Conservation (phyloP, 805 yeast species). For the Cyberlindnera mrakii region DNA sequence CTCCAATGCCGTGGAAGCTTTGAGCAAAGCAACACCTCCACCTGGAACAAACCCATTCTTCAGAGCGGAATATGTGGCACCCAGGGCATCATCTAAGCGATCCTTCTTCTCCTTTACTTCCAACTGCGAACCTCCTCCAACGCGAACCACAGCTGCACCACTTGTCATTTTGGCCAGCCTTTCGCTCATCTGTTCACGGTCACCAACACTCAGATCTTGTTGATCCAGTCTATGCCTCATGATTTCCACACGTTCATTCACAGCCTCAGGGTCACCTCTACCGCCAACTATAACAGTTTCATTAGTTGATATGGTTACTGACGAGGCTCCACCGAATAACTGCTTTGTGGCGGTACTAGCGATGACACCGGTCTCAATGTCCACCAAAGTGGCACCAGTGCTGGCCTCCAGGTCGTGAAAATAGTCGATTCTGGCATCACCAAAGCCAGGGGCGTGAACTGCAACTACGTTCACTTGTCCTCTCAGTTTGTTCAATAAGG, state of each 20-base stretch:
- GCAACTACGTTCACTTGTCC: constrained; percentile 98
- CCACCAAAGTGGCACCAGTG: constrained; percentile 81
- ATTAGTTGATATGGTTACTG: constrained; percentile 89
- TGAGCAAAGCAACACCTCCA: constrained; percentile 97
- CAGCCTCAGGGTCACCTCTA: constrained; percentile 76
- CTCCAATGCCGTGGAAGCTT: constrained; percentile 77
- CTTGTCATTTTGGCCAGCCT: constrained; percentile 95
- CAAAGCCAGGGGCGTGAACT: constrained; percentile 98
- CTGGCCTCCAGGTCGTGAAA: constrained; percentile 92
- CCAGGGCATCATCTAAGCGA: constrained; percentile 96
- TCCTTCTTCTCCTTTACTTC: constrained; percentile 99
- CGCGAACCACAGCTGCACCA: constrained; percentile 97
- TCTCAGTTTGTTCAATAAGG: constrained; percentile 93
- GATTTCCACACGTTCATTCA: constrained; percentile 86
- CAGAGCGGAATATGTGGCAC: constrained; percentile 98
- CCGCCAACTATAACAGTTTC: constrained; percentile 94
- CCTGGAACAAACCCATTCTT: constrained; percentile 99
- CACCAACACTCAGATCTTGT: constrained; percentile 67
- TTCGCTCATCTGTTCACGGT: constrained; percentile 94
- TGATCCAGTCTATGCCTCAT: constrained; percentile 74
- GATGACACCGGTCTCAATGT: constrained; percentile 92
- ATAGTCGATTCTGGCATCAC: constrained; percentile 96
- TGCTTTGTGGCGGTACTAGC: constrained; percentile 92
- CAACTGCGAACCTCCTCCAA: constrained; percentile 95
- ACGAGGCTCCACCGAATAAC: constrained; percentile 84